Conservation (phyloP, 768 basidiomycete species). For the Favolaschia claudopus region DNA sequence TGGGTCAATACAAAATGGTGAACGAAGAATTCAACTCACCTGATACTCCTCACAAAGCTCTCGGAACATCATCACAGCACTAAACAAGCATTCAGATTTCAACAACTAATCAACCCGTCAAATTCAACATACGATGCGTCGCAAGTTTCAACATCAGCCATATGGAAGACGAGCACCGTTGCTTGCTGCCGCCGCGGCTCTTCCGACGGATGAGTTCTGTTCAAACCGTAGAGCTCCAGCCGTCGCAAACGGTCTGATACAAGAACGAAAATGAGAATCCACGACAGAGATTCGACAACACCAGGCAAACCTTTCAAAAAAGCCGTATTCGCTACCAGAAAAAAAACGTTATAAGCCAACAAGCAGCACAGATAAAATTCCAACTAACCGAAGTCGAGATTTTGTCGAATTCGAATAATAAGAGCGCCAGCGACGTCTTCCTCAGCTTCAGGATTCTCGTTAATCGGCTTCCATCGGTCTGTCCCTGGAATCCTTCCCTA, state of each 20-base stretch:
- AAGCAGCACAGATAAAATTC: constrained; percentile 1
- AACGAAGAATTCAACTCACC: constrained; percentile 44
- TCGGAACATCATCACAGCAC: constrained; percentile 84
- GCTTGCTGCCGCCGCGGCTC: constrained; percentile 79
- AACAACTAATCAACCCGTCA: not conserved
- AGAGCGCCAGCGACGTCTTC: constrained; percentile 84
- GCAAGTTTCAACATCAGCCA: constrained; percentile 89
- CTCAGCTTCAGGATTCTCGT: constrained; percentile 83
- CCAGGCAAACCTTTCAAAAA: constrained; percentile 87
- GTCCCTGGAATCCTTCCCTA: constrained; percentile 91
- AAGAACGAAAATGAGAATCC: not conserved
- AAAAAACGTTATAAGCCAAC: not conserved
- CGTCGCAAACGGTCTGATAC: constrained; percentile 75
- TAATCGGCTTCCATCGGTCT: constrained; percentile 88
- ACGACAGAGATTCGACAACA: not conserved
- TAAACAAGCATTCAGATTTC: constrained; percentile 36
- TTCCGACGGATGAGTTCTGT: constrained; percentile 88
- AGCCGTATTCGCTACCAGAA: constrained; percentile 82
- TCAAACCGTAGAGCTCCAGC: constrained; percentile 87
- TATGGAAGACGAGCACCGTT: constrained; percentile 85
- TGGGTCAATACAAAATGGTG: too few relatives aligned
- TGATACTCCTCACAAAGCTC: constrained; percentile 83
- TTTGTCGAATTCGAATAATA: constrained; percentile 90
- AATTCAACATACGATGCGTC: constrained; percentile 83
- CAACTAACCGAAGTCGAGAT: constrained; percentile 87